Percentiles rank a stretch among this genome's conserved stretches.
These are phyloP conservation scores for Backusella parvicylindrica DNA, from an alignment of 192 early-diverging fungal species.

Conservation along the genomic window DNA sequence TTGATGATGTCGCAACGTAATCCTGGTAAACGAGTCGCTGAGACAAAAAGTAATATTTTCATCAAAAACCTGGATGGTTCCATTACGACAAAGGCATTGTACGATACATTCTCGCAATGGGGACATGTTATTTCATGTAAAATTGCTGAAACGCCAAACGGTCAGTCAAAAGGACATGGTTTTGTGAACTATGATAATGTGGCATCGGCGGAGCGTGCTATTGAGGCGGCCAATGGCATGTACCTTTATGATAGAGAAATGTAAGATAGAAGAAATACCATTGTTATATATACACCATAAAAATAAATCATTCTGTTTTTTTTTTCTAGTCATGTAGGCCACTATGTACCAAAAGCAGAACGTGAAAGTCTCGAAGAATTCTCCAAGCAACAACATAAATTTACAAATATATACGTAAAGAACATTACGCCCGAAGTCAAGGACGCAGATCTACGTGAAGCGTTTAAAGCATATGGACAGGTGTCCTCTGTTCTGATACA, in stretches of 20 bases:
- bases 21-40: constrained; percentile 63
- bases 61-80: constrained; percentile 90
- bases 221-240: constrained; percentile 87
- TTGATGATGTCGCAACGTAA: constrained; percentile 95
- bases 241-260: constrained; percentile 86
- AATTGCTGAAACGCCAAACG: constrained; percentile 64
- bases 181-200: constrained; percentile 88
- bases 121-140: constrained; percentile 87
- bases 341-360: constrained; percentile 75
- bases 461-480: constrained; percentile 68
- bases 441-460: constrained; percentile 60
- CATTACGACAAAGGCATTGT: constrained; percentile 88
- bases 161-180: constrained; percentile 75
- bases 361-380: constrained; percentile 68
- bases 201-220: constrained; percentile 79
- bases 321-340: constrained; percentile 71
- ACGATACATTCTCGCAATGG: constrained; percentile 89
- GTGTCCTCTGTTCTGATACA: constrained; percentile 72
- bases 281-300: constrained; percentile 1
- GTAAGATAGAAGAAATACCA: constrained; percentile 19
- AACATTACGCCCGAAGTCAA: constrained; percentile 69
- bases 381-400: constrained; percentile 48
- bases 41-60: constrained; percentile 79
- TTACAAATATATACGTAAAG: constrained; percentile 93
- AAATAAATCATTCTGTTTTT: too few species aligned